phyloP scores from a whole-genome alignment of 441 rosid genomes.

The Aleurites moluccanus region DNA sequence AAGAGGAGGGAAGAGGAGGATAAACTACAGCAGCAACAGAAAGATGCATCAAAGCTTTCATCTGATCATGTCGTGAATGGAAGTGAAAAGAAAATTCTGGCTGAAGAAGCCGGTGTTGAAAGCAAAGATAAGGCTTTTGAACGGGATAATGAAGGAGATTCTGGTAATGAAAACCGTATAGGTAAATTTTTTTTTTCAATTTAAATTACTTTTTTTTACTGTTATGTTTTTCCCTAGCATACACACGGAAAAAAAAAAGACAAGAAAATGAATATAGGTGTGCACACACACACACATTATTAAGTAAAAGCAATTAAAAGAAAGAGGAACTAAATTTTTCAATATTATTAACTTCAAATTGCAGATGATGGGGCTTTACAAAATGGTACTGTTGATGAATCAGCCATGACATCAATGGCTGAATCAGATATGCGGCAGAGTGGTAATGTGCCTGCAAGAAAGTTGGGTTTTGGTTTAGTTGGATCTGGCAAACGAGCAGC shows the following conservation, averaged over 20 bases:
- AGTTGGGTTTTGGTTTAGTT: conserved; percentile 94
- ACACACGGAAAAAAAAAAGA: background rate
- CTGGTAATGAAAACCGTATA: conserved; percentile 37
- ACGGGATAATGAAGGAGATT: conserved; percentile 36
- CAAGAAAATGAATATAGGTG: background rate
- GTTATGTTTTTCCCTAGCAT: background rate
- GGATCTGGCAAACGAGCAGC: conserved; percentile 91
- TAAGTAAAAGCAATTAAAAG: background rate
- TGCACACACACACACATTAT: background rate
- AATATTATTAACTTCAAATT: conserved; percentile 10
- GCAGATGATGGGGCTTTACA: conserved; percentile 54
- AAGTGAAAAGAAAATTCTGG: conserved; percentile 34
- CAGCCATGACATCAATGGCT: conserved; percentile 33
- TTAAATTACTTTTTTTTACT: background rate
- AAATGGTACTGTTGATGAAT: conserved; percentile 60
- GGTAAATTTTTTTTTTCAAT: conserved; percentile 13
- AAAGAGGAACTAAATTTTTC: background rate
- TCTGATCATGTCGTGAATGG: conserved; percentile 49
- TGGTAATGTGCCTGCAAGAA: conserved; percentile 61
- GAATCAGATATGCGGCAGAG: conserved; percentile 54
- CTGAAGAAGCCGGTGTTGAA: conserved; percentile 42
- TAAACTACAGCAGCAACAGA: conserved; percentile 61
- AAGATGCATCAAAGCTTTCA: conserved; percentile 56
- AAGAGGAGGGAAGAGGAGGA: conserved; percentile 82
- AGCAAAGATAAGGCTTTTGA: conserved; percentile 40